A percentile compares a stretch with the other conserved stretches of the same genome.
Evolutionary conservation across 1,284 basidiomycete genomes (phyloP).

Genomic region (Pisolithus thermaeus): DNA sequence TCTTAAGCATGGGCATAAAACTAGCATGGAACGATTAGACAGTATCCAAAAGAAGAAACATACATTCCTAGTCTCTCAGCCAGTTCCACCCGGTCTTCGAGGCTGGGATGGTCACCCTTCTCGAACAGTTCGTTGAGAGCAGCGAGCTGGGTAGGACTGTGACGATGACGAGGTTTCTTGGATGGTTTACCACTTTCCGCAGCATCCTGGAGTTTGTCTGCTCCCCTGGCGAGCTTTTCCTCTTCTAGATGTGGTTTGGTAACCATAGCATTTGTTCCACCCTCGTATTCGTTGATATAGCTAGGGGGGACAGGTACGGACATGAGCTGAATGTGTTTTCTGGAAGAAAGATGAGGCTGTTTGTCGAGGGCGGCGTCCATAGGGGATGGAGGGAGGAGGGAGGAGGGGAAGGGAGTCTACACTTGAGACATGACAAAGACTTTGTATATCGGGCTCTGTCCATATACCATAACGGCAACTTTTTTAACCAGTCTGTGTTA

Average conservation of each 20-base stretch:
- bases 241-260: conserved; percentile 26
- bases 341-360: conserved; percentile 25
- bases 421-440: conserved; percentile 34
- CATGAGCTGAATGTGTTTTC: conserved; percentile 10
- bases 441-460: conserved; percentile 34
- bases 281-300: conserved; percentile 12
- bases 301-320: conserved; percentile 9
- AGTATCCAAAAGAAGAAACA: conserved; percentile 32
- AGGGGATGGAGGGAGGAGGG: conserved; percentile 18
- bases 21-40: conserved; percentile 19
- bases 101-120: conserved; percentile 65
- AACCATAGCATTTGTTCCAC: conserved; percentile 19
- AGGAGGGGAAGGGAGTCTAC: conserved; percentile 24
- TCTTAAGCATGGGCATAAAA: conserved; percentile 8
- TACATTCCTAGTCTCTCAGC: conserved; percentile 70
- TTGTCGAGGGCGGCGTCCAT: conserved; percentile 12
- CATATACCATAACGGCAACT: conserved; percentile 35
- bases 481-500: conserved; percentile 29
- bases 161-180: conserved; percentile 74
- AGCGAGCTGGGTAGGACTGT: conserved; percentile 60
- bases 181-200: conserved; percentile 22
- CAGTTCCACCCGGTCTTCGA: conserved; percentile 58
- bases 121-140: conserved; percentile 74
- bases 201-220: conserved; percentile 18
- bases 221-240: conserved; percentile 30